phyloP scores from a whole-genome alignment of 2,329 filamentous ascomycete species.

The Monilinia polystroma region DNA sequence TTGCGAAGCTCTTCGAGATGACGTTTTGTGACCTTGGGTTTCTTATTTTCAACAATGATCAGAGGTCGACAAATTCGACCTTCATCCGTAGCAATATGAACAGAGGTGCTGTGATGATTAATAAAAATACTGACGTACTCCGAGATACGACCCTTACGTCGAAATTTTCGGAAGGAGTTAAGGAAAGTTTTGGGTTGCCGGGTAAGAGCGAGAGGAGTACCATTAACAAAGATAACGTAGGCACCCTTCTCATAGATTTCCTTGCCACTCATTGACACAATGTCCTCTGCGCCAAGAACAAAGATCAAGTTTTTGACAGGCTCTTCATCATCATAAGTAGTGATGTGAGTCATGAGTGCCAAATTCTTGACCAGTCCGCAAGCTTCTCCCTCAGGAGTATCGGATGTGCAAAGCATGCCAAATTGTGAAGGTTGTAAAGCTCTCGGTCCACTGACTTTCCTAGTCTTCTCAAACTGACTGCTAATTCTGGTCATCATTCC shows the following conservation, averaged over 20 bases:
- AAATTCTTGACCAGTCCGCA: slow-evolving; percentile 98
- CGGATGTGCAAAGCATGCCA: slow-evolving; percentile 95
- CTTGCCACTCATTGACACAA: slow-evolving; percentile 75
- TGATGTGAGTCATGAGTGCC: slow-evolving; percentile 98
- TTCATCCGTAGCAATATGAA: slow-evolving; percentile 96
- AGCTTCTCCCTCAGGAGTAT: slow-evolving; percentile 97
- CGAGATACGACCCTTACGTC: slow-evolving; percentile 86
- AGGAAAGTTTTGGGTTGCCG: slow-evolving; percentile 84
- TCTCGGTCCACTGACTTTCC: slow-evolving; percentile 93
- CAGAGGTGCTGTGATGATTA: slow-evolving; percentile 86
- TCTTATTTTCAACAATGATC: slow-evolving; percentile 88
- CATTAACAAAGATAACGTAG: slow-evolving; percentile 93
- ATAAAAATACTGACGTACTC: slow-evolving; percentile 97
- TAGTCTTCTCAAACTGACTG: slow-evolving; percentile 97
- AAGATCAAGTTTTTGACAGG: slow-evolving; percentile 86
- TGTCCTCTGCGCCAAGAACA: slow-evolving; percentile 79
- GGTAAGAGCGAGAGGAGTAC: slow-evolving; percentile 87
- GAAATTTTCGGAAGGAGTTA: slow-evolving; percentile 78
- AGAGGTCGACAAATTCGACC: slow-evolving; percentile 93
- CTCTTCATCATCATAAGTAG: slow-evolving; percentile 90
- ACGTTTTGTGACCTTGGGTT: slow-evolving; percentile 73
- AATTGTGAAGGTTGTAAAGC: slow-evolving; percentile 96
- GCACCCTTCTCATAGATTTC: slow-evolving; percentile 83
- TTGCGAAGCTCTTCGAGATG: slow-evolving; percentile 80
- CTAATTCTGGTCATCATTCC: slow-evolving; percentile 99